Conservation (phyloP, 106 monocot species). For the Chionographis japonica region DNA sequence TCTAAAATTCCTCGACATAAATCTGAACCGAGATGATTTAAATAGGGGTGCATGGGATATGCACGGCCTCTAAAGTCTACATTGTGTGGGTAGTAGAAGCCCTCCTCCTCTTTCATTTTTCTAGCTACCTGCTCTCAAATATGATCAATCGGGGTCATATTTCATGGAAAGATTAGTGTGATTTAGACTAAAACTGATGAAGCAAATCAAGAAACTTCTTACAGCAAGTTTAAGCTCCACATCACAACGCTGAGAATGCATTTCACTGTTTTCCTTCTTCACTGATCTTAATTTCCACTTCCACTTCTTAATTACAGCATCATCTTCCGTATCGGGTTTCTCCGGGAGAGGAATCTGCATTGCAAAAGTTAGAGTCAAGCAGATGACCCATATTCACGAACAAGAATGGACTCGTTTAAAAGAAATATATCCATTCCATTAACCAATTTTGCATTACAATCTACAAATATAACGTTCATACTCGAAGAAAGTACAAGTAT, state of each 20-base stretch:
- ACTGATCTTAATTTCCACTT: constrained; percentile 54
- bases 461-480: too few species aligned
- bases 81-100: constrained; percentile 97
- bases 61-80: constrained; percentile 98
- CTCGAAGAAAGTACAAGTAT: not conserved
- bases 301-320: constrained; percentile 63
- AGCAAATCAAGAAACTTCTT: constrained; percentile 19
- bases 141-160: not conserved
- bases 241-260: constrained; percentile 90
- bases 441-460: too few species aligned
- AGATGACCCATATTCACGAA: not conserved
- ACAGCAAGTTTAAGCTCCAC: constrained; percentile 96
- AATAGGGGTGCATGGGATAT: constrained; percentile 97
- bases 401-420: not conserved
- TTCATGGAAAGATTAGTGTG: not conserved
- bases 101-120: constrained; percentile 95
- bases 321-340: constrained; percentile 89
- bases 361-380: constrained; percentile 3
- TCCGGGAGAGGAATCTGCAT: constrained; percentile 82
- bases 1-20: constrained; percentile 90
- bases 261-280: constrained; percentile 94
- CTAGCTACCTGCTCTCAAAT: constrained; percentile 69
- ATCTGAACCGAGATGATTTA: constrained; percentile 98
- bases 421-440: not conserved
- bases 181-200: not conserved